Percentiles rank a stretch among this genome's conserved stretches.
Evolutionary conservation across 306 rosid species (phyloP).

Genomic region (Echinosophora koreensis): DNA sequence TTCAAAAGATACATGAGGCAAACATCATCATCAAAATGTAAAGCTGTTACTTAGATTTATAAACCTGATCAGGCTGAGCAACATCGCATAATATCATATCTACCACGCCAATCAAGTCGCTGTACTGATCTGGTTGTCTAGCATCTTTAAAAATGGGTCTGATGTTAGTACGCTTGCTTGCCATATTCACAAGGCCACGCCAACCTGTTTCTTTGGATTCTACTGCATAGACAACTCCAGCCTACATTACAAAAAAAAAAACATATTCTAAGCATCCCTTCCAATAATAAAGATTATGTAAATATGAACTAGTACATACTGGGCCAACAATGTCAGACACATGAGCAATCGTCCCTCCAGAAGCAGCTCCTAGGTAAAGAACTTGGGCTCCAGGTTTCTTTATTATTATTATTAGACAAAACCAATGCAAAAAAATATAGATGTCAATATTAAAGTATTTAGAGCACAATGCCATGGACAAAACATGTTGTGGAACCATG

Average conservation of each 20-base stretch:
- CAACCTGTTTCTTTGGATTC: slow-evolving; percentile 97
- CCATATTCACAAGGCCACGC: slow-evolving; percentile 98
- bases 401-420: too few species aligned
- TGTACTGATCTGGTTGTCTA: slow-evolving; percentile 89
- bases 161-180: slow-evolving; percentile 85
- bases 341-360: slow-evolving; percentile 91
- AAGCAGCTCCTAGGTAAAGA: slow-evolving; percentile 93
- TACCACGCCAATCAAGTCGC: slow-evolving; percentile 95
- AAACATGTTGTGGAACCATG: neutral
- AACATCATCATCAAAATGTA: neutral
- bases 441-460: neutral
- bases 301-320: slow-evolving; percentile 50
- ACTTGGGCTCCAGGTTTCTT: slow-evolving; percentile 59
- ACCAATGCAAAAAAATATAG: neutral
- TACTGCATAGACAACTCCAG: slow-evolving; percentile 89
- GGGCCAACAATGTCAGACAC: slow-evolving; percentile 96
- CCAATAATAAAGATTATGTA: slow-evolving; percentile 46
- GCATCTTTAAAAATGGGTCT: slow-evolving; percentile 96
- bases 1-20: too few species aligned
- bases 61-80: slow-evolving; percentile 98
- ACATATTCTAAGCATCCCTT: neutral
- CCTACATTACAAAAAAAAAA: slow-evolving; percentile 63
- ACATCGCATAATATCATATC: slow-evolving; percentile 98
- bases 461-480: neutral
- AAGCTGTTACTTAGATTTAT: neutral